Percentiles rank a stretch among this genome's conserved stretches.
These are phyloP conservation scores for Paramyrothecium sp. DNA, from an alignment of 2,329 filamentous ascomycete species.

Conservation along the genomic window DNA sequence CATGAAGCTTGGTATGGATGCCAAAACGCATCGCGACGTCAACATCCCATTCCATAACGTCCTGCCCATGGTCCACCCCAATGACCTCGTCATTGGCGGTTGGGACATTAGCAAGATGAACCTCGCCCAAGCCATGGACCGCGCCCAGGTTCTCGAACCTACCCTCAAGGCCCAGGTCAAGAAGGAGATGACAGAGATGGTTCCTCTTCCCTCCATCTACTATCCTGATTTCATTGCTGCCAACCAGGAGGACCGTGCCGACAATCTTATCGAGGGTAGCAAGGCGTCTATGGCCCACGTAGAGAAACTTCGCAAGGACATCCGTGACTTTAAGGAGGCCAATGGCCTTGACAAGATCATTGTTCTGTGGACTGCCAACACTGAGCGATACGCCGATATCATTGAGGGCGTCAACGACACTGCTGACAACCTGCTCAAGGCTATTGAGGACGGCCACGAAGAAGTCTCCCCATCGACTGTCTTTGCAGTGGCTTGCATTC, in stretches of 20 bases:
- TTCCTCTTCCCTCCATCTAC: constrained; percentile 91
- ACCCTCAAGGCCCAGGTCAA: constrained; percentile 83
- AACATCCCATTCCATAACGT: constrained; percentile 95
- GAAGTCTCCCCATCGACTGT: constrained; percentile 95
- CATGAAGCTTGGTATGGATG: constrained; percentile 90
- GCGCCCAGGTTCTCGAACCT: constrained; percentile 93
- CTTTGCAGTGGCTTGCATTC: constrained; percentile 91
- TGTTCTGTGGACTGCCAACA: constrained; percentile 98
- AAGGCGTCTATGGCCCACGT: constrained; percentile 88
- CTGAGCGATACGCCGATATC: constrained; percentile 91
- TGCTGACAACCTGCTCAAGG: constrained; percentile 84
- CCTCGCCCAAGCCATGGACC: constrained; percentile 89
- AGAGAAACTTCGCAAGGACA: constrained; percentile 89
- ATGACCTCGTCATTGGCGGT: constrained; percentile 90
- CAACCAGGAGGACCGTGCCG: constrained; percentile 94
- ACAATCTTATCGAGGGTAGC: constrained; percentile 81
- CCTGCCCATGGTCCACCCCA: constrained; percentile 94
- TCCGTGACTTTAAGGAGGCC: constrained; percentile 86
- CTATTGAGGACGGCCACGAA: constrained; percentile 82
- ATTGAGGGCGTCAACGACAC: constrained; percentile 92
- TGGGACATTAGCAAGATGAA: constrained; percentile 97
- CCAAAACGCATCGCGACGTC: constrained; percentile 80
- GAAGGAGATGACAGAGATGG: constrained; percentile 90
- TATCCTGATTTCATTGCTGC: constrained; percentile 99
- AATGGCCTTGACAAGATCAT: constrained; percentile 93